These are phyloP conservation scores for Cyclotella atomus DNA, from an alignment of 108 stramenopile genomes.

Conservation along the genomic window DNA sequence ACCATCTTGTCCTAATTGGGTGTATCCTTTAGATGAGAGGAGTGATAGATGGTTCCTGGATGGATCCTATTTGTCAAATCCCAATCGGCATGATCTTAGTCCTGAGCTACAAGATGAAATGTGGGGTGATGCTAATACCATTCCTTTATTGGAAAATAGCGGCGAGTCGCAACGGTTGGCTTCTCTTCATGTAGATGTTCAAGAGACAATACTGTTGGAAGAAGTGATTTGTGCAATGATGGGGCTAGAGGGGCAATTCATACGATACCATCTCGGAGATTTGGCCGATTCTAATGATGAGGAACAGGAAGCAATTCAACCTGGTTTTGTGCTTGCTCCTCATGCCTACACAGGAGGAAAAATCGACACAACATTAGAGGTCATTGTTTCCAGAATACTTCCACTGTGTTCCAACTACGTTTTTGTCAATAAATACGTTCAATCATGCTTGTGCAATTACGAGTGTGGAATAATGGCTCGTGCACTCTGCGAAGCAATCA, in stretches of 20 bases:
- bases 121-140: conserved; percentile 3
- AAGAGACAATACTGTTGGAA: conserved; percentile 74
- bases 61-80: conserved; percentile 28
- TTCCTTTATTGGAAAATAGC: too few species aligned
- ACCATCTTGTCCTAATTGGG: conserved; percentile 76
- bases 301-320: conserved; percentile 5
- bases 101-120: conserved; percentile 6
- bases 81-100: conserved; percentile 27
- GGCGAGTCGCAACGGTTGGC: conserved; percentile 14
- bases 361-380: conserved; percentile 62
- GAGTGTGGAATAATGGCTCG: conserved; percentile 90
- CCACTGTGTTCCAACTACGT: conserved; percentile 76
- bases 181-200: conserved; percentile 32
- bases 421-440: conserved; percentile 70
- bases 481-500: conserved; percentile 83
- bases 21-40: conserved; percentile 41
- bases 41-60: conserved; percentile 61
- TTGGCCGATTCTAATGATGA: not conserved
- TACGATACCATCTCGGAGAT: conserved; percentile 35
- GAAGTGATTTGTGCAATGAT: conserved; percentile 84
- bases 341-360: conserved; percentile 43
- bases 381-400: conserved; percentile 67
- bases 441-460: conserved; percentile 57
- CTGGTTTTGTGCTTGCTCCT: conserved; percentile 19
- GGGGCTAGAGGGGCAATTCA: conserved; percentile 75